Base-by-base conservation (phyloP, 495 filamentous ascomycete genomes). In the Glutinoglossum americanum region DNA sequence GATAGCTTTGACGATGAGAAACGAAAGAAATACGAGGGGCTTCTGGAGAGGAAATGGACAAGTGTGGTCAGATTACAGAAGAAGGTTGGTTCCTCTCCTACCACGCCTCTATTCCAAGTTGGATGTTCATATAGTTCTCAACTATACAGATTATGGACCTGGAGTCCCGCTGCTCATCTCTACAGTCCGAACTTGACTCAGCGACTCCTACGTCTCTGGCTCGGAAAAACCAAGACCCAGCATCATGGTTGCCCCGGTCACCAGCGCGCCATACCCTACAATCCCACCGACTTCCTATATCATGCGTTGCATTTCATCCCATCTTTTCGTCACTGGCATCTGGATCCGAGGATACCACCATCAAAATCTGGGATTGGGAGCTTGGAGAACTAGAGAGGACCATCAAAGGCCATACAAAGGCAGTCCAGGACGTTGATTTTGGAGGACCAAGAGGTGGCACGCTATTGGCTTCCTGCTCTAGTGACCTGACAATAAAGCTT, bases 321-420 rank as follows among this genome's bases (percentile, higher is more conserved):
- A 73, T 92, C 57, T 96, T 94, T 66, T 89, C 89, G 21, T 87
- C 85, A 0, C 73, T 98, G 11, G 92, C 92, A 15, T 92, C 89
- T 0, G 92, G 87, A 19, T 94, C 89, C 39, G 92, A 96, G 63
- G 84, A 88, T 63, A 79, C 77, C 49, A 86, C 81, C 10, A 87
- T 88, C 65, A 98, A 98, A 66, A 88, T 98, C 54, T 98, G 92
- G 92, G 92, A 96, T 64, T 96, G 88, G 87, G 92, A 98, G 62
- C 71, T 94, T 19, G 92, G 92, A 23, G 90, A 96, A 66, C 75
- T 95, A 9, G 90, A 96, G 65, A 70, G 83, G 28, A 97, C 92
- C 0, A 75, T 96, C 45, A 96, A 96, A 64, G 89, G 89, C 1
- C 92, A 98, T 66, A 94, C 87, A 1, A 93, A 87, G 64, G 79